Percentiles rank a stretch among this genome's conserved stretches.
These are phyloP conservation scores for Coccomyxa sp. DNA, from an alignment of 139 green algal species.

Conservation along the genomic window DNA sequence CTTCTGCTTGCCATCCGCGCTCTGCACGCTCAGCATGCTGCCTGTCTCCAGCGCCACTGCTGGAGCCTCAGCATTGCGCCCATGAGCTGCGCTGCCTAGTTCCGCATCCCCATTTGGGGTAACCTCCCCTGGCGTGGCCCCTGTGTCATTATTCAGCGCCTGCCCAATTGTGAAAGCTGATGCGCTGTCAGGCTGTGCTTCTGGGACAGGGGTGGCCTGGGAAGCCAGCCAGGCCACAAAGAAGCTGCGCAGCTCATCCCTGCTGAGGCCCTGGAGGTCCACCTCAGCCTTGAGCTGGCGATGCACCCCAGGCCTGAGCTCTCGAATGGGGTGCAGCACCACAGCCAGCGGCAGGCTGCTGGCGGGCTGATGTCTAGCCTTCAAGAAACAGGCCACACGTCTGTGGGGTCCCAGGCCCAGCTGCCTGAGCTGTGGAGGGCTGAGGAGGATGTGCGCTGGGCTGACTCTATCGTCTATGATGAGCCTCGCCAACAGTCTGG, in stretches of 20 bases:
- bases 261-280: background rate
- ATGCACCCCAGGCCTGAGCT: background rate
- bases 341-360: background rate
- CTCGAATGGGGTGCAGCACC: constrained; percentile 5
- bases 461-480: background rate
- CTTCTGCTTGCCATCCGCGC: no score
- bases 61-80: no score
- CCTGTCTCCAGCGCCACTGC: no score
- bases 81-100: no score
- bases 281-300: background rate
- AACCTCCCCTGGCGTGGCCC: no score
- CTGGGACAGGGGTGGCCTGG: constrained; percentile 13
- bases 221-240: constrained; percentile 14
- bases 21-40: no score
- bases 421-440: background rate
- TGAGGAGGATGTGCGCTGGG: background rate
- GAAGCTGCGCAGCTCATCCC: constrained; percentile 1
- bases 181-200: no score
- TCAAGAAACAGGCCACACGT: constrained; percentile 25
- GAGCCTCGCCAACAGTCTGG: background rate
- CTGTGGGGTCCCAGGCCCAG: constrained; percentile 26
- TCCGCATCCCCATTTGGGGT: no score
- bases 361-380: no score
- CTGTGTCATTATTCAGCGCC: no score
- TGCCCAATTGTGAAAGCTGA: no score